phyloP scores from a whole-genome alignment of 176 grass and related monocot species.

The Secale cereale region DNA sequence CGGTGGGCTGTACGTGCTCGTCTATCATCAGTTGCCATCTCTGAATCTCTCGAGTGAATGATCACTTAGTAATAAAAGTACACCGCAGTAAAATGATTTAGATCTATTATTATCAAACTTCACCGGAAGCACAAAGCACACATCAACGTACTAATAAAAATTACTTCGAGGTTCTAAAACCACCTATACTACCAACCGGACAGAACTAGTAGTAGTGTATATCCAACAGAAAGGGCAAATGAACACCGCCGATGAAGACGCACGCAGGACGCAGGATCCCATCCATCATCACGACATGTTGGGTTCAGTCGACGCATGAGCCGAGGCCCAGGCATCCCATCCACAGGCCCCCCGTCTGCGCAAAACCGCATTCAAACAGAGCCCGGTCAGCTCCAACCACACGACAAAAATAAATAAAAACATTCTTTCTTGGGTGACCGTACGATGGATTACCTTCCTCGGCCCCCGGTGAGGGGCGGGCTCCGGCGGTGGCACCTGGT shows the following conservation, averaged over 20 bases:
- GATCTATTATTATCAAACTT: too few relatives aligned
- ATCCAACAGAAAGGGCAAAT: background rate
- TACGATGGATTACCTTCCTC: background rate
- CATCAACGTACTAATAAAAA: too few relatives aligned
- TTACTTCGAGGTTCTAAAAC: too few relatives aligned
- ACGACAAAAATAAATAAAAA: background rate
- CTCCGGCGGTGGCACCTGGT: slow-evolving; percentile 27
- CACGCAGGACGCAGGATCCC: background rate
- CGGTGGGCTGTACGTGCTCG: too few relatives aligned
- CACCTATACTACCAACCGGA: too few relatives aligned
- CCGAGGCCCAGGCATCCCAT: slow-evolving; percentile 29
- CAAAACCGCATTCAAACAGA: background rate
- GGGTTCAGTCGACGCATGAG: slow-evolving; percentile 1
- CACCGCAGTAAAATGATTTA: too few relatives aligned
- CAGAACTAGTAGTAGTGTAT: too few relatives aligned
- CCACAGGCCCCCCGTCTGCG: slow-evolving; percentile 18
- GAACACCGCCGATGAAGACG: background rate
- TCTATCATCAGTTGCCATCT: too few relatives aligned
- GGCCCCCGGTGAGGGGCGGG: background rate
- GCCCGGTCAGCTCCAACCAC: background rate
- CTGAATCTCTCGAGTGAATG: too few relatives aligned
- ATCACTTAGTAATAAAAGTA: too few relatives aligned
- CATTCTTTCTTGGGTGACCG: too few relatives aligned
- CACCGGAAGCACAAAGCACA: too few relatives aligned
- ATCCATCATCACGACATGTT: background rate